Base-by-base conservation (phyloP, 2,329 filamentous ascomycete genomes). In the Pseudogymnoascus sp. region DNA sequence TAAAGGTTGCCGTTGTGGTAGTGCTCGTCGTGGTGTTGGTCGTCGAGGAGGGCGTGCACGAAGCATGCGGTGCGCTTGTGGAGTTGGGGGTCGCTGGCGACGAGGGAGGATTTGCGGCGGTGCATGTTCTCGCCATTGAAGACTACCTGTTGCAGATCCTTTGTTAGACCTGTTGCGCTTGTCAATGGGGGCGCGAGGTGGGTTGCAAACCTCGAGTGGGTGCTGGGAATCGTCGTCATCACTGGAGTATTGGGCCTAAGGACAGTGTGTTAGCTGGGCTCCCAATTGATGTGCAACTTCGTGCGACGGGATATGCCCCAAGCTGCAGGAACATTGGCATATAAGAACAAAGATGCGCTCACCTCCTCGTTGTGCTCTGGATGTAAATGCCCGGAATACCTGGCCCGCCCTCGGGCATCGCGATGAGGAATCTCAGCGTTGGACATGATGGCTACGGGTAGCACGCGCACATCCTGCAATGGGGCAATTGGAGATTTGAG, bases 91-190 rank as follows among this genome's bases (percentile, higher is more conserved):
- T 87, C 83, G 59, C 76, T 75, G 4, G 78, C 72, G 11, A 87
- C 82, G 59, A 89, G 78, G 11, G 85, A 88, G 69, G 84, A 87
- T 75, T 88, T 89, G 63, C 86, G 81, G 21, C 86, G 82, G 68
- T 87, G 85, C 0, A 80, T 78, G 66, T 82, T 86, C 39, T 79
- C 74, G 1, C 81, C 75, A 65, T 88, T 85, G 69, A 89, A 88
- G 21, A 83, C 79, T 52, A 52, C 45, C 45, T 52, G 26, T 52
- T 52, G 45, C 4, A n/a, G 5, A 16, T 52, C 8, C 5, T 11
- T 52, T 31, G 45, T 52, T 52, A 52, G 26, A 31, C 10, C 12
- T 12, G 26, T 16, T 19, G 45, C 26, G n/a, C 26, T 8, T 31
- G 14, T 52, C 8, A 31, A 31, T 52, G 37, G 49, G 16, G 21